Conservation (phyloP, 495 filamentous ascomycete genomes). For the Xylaria flabelliformis region DNA sequence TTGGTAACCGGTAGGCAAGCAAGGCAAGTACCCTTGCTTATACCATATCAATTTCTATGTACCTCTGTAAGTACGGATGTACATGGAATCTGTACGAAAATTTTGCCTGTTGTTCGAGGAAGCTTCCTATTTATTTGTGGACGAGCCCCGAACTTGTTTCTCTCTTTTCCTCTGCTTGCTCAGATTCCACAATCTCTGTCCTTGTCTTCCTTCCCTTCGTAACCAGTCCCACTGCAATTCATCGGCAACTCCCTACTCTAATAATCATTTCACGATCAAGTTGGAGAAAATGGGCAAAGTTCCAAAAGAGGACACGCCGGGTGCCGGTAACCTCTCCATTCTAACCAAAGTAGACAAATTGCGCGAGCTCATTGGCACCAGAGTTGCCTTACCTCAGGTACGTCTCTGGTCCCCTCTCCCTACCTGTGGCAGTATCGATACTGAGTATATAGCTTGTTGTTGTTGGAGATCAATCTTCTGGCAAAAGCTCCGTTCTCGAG, state of each 20-base stretch:
- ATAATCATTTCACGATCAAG: conserved; percentile 1
- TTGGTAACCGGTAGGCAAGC: background rate
- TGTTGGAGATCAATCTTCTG: conserved; percentile 58
- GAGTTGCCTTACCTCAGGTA: conserved; percentile 48
- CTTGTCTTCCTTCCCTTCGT: background rate
- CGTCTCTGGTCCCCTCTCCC: background rate
- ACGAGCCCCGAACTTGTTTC: background rate
- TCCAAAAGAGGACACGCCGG: conserved; percentile 12
- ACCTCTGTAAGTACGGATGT: background rate
- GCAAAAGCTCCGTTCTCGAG: conserved; percentile 62
- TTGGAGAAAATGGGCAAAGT: conserved; percentile 28
- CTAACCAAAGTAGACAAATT: conserved; percentile 48
- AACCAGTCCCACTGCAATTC: background rate
- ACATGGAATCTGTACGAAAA: background rate
- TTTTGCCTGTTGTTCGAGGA: background rate
- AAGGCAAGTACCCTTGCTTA: background rate
- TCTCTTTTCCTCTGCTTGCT: background rate
- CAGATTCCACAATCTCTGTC: background rate
- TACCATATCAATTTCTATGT: background rate
- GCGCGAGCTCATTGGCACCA: conserved; percentile 49
- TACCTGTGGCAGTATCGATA: background rate
- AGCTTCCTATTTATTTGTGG: background rate
- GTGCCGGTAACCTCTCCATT: conserved; percentile 33
- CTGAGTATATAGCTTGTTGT: conserved; percentile 47
- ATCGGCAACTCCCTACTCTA: background rate